Evolutionary conservation across 176 grass and related monocot genomes (phyloP), one percentile per base, ranked within the genome.

Genomic region (Avena insularis): DNA sequence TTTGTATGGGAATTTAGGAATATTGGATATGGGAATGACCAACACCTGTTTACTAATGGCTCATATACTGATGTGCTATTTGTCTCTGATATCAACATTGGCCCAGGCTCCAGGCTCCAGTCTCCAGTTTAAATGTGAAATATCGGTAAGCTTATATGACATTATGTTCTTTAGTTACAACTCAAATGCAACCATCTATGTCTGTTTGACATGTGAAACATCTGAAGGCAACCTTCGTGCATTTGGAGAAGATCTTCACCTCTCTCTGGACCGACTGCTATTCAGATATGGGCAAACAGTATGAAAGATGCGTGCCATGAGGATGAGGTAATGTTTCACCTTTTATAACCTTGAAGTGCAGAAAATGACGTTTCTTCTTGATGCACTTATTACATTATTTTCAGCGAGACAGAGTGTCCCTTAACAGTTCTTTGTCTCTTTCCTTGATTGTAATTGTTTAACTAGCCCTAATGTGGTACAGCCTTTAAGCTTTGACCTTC

Each of bases 221-320:
- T 85, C 50, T 71, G 38, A 71, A 71, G 43, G 69, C 7, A 66
- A 27, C 48, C 16, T 75, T 20, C 4, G 14, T 79, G 17, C 23
- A 40, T 66, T 67, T 60, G 4, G 66, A 77, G 57, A 19, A 50
- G 15, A 85, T 58, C 81, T 75, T 84, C 48, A 15, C 48, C 80
- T 58, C 6, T 80, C 19, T 50, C 7, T 87, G 46, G 4, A 80
- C 11, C 15, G 21, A 20, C 36, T 74, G 56, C 31, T 33, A 79
- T 71, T 63, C 17, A 14, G 11, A 67, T 38, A 13, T 6, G 29
- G 33, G 19, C 13, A 13, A 79, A 61, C 49, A 76, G 43, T 79
- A 15, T 33, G 45, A 33, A 84, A 81, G 36, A 58, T 60, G 75
- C 57, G 74, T 64, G 12, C 1, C 64, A 71, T 38, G 12, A 66